These are phyloP conservation scores for Fraxinus latifolia DNA, from an alignment of 305 asterid genomes.

Conservation along the genomic window DNA sequence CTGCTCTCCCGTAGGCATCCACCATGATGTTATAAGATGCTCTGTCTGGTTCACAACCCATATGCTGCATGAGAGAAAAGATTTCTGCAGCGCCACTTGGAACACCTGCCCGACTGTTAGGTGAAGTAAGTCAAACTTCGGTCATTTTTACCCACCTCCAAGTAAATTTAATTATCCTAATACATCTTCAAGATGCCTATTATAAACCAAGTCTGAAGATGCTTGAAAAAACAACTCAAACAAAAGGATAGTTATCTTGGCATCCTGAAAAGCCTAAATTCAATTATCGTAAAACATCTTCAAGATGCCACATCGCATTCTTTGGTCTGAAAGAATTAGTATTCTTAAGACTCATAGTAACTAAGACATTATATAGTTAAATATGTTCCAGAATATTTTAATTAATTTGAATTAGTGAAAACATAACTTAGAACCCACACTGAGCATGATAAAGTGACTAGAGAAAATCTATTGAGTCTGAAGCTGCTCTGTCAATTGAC, in stretches of 20 bases:
- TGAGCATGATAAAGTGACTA: neutral
- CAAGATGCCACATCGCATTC: neutral
- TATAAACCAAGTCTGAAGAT: neutral
- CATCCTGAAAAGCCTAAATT: neutral
- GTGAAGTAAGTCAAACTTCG: conserved; percentile 10
- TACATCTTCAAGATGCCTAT: conserved; percentile 6
- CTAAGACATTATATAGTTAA: neutral
- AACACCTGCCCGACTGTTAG: conserved; percentile 72
- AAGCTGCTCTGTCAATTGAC: conserved; percentile 26
- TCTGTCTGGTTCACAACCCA: conserved; percentile 84
- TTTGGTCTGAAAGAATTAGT: neutral
- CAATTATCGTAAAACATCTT: neutral
- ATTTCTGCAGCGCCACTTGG: conserved; percentile 84
- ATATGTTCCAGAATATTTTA: neutral
- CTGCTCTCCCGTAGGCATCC: conserved; percentile 88
- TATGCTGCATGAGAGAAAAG: conserved; percentile 78
- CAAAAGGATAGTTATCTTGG: neutral
- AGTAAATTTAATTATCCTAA: neutral
- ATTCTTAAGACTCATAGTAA: neutral
- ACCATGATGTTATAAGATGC: conserved; percentile 83
- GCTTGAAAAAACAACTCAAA: neutral
- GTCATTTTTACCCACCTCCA: neutral
- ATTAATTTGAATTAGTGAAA: neutral
- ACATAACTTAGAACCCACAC: neutral
- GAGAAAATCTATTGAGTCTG: neutral